Evolutionary conservation across 768 basidiomycete species (phyloP).

Genomic region (Leccinum arenicola): DNA sequence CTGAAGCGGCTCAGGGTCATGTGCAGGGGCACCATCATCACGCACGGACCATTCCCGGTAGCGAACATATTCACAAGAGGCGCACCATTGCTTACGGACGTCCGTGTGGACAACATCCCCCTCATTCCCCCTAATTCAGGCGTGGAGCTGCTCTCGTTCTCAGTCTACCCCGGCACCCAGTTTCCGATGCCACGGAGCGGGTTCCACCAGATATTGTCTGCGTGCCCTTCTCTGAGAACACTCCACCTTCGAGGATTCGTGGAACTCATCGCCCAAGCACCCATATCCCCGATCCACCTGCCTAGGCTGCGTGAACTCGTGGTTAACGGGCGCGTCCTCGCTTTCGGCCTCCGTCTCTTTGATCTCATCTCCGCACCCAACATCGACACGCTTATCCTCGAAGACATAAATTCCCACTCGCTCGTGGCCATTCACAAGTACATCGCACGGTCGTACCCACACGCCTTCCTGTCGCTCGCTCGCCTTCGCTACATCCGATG

Average conservation of each 20-base stretch:
- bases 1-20: conserved; percentile 26
- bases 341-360: conserved; percentile 30
- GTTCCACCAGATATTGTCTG: conserved; percentile 19
- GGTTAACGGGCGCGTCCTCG: conserved; percentile 30
- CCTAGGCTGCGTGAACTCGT: conserved; percentile 30
- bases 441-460: conserved; percentile 26
- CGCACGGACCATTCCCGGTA: conserved; percentile 26
- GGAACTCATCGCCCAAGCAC: conserved; percentile 23
- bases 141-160: conserved; percentile 30
- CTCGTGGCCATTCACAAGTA: conserved; percentile 28
- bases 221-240: conserved; percentile 19
- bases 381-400: conserved; percentile 30
- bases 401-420: conserved; percentile 28
- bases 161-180: conserved; percentile 31
- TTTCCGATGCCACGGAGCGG: conserved; percentile 27
- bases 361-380: conserved; percentile 32
- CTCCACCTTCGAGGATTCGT: conserved; percentile 33
- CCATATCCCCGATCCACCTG: conserved; percentile 20
- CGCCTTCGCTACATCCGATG: conserved; percentile 29
- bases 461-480: conserved; percentile 28
- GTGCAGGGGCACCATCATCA: conserved; percentile 29
- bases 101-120: conserved; percentile 33
- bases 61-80: conserved; percentile 29
- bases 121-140: conserved; percentile 22
- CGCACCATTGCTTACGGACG: conserved; percentile 29